Base-by-base conservation (phyloP, 495 filamentous ascomycete genomes). In the Parathielavia hyrcaniae region DNA sequence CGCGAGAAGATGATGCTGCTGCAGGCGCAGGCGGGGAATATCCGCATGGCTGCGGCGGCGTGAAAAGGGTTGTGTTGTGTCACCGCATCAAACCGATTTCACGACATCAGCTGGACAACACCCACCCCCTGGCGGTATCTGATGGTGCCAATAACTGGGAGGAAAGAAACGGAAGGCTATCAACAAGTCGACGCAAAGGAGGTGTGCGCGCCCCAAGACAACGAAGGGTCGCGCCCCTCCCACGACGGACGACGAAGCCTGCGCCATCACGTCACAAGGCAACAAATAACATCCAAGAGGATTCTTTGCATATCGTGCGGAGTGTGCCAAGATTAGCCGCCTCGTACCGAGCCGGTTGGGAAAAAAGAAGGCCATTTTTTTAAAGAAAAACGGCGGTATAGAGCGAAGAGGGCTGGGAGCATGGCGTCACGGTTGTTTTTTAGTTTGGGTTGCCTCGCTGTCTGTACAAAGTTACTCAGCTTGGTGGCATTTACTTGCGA, bases 1-100 rank as follows among this genome's bases (percentile, higher is more conserved):
- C 65, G 61, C 50, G 66, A 72, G 55, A 64, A 63, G 62, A 61
- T 68, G 62, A 46, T 40, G 45, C 49, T 69, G 41, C 62, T 70
- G 32, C 61, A 66, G 59, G 59, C 53, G 4, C 67, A 70, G 45
- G 67, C 65, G 16, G 39, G 34, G 9, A 68, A 71, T 32, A 71
- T 71, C 60, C 67, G 67, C 12, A 53, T 59, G 61, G 65, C 65
- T n/a, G 58, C 55, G 7, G 45, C 43, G 19, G 49, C 46, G 9
- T 50, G 23, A 35, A 20, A n/a, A 12, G 43, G 32, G n/a, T 1
- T 30, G 26, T n/a, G n/a, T n/a, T n/a, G n/a, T n/a, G n/a, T n/a
- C n/a, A n/a, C n/a, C n/a, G n/a, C n/a, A n/a, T n/a, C n/a, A n/a
- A n/a, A n/a, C n/a, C n/a, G n/a, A n/a, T n/a, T n/a, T n/a, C n/a